A percentile compares a stretch with the other conserved stretches of the same genome.
Evolutionary conservation across 139 green algal genomes (phyloP).

Genomic region (Coelastrella sp.): DNA sequence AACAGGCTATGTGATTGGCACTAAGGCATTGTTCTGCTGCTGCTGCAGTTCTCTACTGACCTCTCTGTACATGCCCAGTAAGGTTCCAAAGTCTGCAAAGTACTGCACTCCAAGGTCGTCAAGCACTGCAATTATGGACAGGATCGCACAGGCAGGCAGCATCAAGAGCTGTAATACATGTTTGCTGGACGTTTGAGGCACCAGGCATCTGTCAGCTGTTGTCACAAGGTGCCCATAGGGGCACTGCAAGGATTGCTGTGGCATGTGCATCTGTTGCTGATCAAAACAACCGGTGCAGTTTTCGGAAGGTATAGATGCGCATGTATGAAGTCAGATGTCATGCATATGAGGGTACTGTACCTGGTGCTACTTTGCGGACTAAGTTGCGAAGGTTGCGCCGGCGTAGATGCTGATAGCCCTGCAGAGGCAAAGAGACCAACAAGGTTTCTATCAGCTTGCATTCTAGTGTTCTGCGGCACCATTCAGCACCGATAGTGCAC

Average conservation of each 20-base stretch:
- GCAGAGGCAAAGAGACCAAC: background rate
- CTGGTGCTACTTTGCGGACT: constrained; percentile 31
- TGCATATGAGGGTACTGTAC: constrained; percentile 19
- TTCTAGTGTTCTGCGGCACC: background rate
- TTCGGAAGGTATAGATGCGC: no score
- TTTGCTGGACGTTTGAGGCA: background rate
- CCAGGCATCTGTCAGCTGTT: background rate
- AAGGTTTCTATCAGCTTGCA: background rate
- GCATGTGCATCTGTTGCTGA: no score
- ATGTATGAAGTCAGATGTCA: background rate
- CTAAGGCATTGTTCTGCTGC: background rate
- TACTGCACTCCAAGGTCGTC: constrained; percentile 31
- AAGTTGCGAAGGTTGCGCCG: constrained; percentile 44
- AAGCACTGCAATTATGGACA: constrained; percentile 38
- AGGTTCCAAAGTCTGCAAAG: constrained; percentile 59
- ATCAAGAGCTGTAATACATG: background rate
- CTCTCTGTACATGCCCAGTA: constrained; percentile 60
- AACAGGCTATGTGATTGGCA: no score
- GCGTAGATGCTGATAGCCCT: constrained; percentile 49
- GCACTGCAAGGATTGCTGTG: no score
- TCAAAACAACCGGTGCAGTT: background rate
- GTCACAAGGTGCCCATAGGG: no score
- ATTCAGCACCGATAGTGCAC: background rate
- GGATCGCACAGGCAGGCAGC: background rate
- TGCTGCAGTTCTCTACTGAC: background rate